A percentile compares a stretch with the other conserved stretches of the same genome.
phyloP scores from a whole-genome alignment of 129 eudicot genomes.

The Centaurea solstitialis region DNA sequence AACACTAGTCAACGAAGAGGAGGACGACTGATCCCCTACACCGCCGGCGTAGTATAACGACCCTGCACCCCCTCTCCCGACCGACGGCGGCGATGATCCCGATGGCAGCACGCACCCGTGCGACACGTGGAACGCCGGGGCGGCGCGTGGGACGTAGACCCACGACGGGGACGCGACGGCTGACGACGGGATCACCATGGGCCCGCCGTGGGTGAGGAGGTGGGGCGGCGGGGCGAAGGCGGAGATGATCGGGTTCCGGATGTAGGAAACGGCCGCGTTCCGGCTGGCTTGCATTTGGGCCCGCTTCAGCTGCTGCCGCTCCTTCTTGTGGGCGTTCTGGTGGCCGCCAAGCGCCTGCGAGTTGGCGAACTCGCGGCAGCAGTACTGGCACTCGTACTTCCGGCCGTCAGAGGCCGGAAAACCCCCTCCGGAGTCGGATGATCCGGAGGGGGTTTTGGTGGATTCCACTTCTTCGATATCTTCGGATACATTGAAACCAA shows the following conservation, averaged over 20 bases:
- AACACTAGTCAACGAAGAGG: conserved; percentile 35
- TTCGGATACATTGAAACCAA: conserved; percentile 78
- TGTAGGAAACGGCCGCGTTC: conserved; percentile 84
- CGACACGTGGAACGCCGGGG: conserved; percentile 62
- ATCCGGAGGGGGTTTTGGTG: conserved; percentile 47
- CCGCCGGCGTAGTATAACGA: conserved; percentile 49
- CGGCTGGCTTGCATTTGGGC: conserved; percentile 93
- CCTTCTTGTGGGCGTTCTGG: conserved; percentile 98
- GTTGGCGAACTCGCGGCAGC: conserved; percentile 94
- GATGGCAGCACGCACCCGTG: conserved; percentile 66
- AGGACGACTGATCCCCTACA: conserved; percentile 38
- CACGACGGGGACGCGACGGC: conserved; percentile 50
- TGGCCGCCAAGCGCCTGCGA: conserved; percentile 97
- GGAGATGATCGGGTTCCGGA: conserved; percentile 81
- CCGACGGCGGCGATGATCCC: conserved; percentile 29
- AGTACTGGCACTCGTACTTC: conserved; percentile 92
- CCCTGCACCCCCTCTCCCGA: conserved; percentile 58
- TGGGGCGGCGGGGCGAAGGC: conserved; percentile 89
- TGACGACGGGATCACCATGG: conserved; percentile 48
- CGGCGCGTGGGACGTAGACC: conserved; percentile 84
- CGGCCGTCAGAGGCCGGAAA: conserved; percentile 62
- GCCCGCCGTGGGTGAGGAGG: conserved; percentile 57
- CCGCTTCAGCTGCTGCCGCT: conserved; percentile 80
- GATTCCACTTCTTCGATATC: conserved; percentile 52
- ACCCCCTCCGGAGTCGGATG: conserved; percentile 49